A percentile compares a stretch with the other conserved stretches of the same genome.
phyloP scores from a whole-genome alignment of 768 basidiomycete species.

The Leccinum subgranulosum region DNA sequence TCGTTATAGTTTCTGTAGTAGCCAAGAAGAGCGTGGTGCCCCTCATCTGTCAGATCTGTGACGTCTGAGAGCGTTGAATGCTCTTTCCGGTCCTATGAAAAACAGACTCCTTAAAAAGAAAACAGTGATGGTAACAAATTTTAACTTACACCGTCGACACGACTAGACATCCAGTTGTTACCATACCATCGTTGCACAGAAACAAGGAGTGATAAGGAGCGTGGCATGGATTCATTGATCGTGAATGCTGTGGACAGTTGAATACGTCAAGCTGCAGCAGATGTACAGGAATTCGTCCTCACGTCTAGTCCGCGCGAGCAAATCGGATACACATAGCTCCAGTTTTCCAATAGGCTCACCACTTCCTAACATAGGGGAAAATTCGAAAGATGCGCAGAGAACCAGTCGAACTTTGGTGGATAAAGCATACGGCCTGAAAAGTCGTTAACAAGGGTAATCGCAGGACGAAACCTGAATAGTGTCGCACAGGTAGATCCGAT shows the following conservation, averaged over 20 bases:
- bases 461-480: background rate
- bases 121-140: no score
- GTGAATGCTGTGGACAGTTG: background rate
- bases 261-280: background rate
- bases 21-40: background rate
- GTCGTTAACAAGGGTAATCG: background rate
- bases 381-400: conserved; percentile 2
- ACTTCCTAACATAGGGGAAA: background rate
- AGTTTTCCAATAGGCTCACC: background rate
- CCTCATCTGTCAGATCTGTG: background rate
- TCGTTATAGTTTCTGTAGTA: background rate
- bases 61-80: no score
- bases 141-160: no score
- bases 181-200: background rate
- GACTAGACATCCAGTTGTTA: background rate
- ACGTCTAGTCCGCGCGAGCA: background rate
- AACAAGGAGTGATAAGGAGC: background rate
- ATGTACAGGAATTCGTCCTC: background rate
- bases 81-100: no score
- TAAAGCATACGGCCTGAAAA: background rate
- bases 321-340: background rate
- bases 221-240: background rate
- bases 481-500: background rate
- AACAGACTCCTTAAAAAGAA: no score
- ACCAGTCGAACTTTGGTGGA: background rate